Evolutionary conservation across 352 stramenopile genomes (phyloP).

Genomic region (Sclerospora graminicola): DNA sequence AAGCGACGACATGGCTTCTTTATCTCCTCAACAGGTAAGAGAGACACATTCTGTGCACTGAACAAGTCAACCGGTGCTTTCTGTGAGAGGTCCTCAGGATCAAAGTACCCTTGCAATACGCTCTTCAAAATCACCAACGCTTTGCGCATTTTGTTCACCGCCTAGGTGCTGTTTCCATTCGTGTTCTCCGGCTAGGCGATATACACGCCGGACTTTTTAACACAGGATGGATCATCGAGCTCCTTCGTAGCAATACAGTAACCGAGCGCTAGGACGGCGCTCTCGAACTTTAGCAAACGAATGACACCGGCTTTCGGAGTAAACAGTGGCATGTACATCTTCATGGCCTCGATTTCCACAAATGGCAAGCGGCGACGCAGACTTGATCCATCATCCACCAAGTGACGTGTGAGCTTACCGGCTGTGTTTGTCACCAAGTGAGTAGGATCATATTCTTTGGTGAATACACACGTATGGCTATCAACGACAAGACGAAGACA

Average conservation of each 20-base stretch:
- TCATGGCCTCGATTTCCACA: conserved; percentile 97
- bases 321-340: conserved; percentile 99
- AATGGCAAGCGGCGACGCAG: conserved; percentile 80
- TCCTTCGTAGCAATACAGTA: conserved; percentile 96
- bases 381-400: conserved; percentile 94
- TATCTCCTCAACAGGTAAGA: conserved; percentile 90
- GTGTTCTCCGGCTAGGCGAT: conserved; percentile 13
- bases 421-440: conserved; percentile 95
- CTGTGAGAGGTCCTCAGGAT: too few relatives aligned
- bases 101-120: too few relatives aligned
- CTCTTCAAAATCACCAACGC: too few relatives aligned
- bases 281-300: conserved; percentile 92
- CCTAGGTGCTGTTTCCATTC: conserved; percentile 11
- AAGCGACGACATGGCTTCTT: conserved; percentile 80
- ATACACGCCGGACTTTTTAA: conserved; percentile 71
- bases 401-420: conserved; percentile 97
- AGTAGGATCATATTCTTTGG: conserved; percentile 98
- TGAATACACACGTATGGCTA: conserved; percentile 95
- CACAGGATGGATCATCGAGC: conserved; percentile 96
- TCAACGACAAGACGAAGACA: conserved; percentile 93
- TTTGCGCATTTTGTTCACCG: too few relatives aligned
- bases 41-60: conserved; percentile 40
- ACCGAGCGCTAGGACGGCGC: conserved; percentile 90
- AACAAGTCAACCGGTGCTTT: conserved; percentile 72
- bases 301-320: conserved; percentile 95